Percentiles rank a stretch among this genome's conserved stretches.
phyloP scores from a whole-genome alignment of 2,329 filamentous ascomycete genomes.

The Colletotrichum spinosum region DNA sequence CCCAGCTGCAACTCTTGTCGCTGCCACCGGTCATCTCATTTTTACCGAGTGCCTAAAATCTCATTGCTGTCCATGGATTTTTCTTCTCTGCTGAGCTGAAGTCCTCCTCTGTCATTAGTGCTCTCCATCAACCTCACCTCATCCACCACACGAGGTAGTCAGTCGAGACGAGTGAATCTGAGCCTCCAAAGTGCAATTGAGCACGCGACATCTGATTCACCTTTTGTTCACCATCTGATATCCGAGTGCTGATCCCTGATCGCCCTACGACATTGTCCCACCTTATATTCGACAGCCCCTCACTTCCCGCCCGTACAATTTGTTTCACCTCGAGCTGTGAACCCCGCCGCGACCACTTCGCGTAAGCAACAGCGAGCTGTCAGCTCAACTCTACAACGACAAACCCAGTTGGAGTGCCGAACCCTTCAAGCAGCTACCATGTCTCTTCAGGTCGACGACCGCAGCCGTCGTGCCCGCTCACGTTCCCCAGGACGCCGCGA shows the following conservation, averaged over 20 bases:
- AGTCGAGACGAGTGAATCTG: no score
- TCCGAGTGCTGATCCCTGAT: background rate
- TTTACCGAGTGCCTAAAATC: background rate
- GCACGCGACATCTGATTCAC: conserved; percentile 24
- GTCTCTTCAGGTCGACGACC: conserved; percentile 63
- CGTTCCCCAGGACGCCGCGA: conserved; percentile 58
- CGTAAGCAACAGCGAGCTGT: conserved; percentile 4
- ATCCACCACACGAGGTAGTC: no score
- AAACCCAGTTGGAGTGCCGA: conserved; percentile 25
- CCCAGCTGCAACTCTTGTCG: conserved; percentile 13
- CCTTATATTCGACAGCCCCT: conserved; percentile 21
- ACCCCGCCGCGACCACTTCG: conserved; percentile 18
- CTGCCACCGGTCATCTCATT: conserved; percentile 9
- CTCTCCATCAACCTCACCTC: no score
- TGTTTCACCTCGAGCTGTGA: conserved; percentile 34
- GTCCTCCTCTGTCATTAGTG: no score
- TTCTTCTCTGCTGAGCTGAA: background rate
- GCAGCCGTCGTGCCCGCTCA: conserved; percentile 58
- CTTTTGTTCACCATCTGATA: conserved; percentile 14
- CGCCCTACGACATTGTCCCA: conserved; percentile 21
- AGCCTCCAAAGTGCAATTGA: conserved; percentile 4
- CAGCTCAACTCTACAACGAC: conserved; percentile 25
- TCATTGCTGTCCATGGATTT: conserved; percentile 1
- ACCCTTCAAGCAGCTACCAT: conserved; percentile 48
- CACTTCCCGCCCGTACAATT: conserved; percentile 28